Conservation (phyloP, 306 rosid species). For the Pterocarpus santalinus region DNA sequence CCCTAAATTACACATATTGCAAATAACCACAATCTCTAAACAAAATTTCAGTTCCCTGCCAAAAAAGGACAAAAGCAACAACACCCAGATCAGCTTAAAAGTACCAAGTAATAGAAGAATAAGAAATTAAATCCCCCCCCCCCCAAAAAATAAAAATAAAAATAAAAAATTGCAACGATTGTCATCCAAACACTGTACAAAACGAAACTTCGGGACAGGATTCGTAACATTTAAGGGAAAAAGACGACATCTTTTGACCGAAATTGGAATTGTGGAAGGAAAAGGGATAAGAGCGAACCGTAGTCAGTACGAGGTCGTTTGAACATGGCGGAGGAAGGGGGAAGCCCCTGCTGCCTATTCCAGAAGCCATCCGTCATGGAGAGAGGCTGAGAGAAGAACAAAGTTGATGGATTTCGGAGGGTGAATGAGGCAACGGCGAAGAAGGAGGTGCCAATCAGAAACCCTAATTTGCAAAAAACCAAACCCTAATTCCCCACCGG, state of each 20-base stretch:
- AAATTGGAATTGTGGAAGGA: neutral
- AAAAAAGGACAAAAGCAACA: neutral
- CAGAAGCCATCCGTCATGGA: constrained; percentile 78
- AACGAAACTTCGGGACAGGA: neutral
- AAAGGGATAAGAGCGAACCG: constrained; percentile 51
- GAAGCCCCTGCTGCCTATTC: constrained; percentile 67
- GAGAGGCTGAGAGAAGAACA: constrained; percentile 3
- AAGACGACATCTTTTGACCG: neutral
- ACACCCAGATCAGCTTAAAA: neutral
- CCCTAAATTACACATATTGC: neutral
- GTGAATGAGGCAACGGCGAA: neutral
- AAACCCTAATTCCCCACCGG: constrained; percentile 44
- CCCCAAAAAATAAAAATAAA: too few species aligned
- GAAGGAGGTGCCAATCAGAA: constrained; percentile 3
- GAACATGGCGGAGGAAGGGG: constrained; percentile 58
- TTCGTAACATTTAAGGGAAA: neutral
- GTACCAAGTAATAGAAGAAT: neutral
- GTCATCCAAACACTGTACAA: neutral
- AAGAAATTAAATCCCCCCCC: neutral
- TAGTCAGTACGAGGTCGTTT: constrained; percentile 79
- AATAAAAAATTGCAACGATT: neutral
- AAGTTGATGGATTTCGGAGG: neutral
- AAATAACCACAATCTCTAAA: neutral
- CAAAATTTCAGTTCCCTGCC: neutral
- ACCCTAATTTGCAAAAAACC: constrained; percentile 42